phyloP scores from a whole-genome alignment of 176 grass and related monocot genomes.

The Oryza australiensis region DNA sequence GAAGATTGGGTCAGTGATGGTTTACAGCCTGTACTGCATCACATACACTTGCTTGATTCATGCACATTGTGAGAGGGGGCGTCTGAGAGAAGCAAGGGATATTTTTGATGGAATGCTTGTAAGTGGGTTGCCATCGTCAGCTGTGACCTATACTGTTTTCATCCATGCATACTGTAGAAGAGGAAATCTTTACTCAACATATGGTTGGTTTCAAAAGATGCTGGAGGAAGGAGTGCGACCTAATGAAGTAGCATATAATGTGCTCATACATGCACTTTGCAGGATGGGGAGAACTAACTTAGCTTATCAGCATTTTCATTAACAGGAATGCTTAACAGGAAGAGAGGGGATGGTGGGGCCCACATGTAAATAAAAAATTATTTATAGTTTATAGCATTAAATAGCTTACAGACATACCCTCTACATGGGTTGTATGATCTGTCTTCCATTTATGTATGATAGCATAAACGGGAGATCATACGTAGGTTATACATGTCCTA shows the following conservation, averaged over 20 bases:
- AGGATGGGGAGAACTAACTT: constrained; percentile 51
- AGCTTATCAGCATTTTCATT: constrained; percentile 53
- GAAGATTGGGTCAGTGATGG: constrained; percentile 61
- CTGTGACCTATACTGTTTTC: constrained; percentile 61
- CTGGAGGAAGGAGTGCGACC: constrained; percentile 40
- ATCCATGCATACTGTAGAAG: constrained; percentile 55
- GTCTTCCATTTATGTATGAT: no score
- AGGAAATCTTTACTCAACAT: constrained; percentile 51
- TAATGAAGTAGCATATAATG: constrained; percentile 65
- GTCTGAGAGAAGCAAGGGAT: constrained; percentile 56
- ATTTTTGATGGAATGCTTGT: constrained; percentile 57
- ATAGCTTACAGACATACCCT: no score
- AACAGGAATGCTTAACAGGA: no score
- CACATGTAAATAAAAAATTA: no score
- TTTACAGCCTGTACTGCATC: constrained; percentile 54
- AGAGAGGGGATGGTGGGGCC: no score
- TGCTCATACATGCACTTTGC: constrained; percentile 63
- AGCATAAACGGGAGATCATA: no score
- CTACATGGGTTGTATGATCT: no score
- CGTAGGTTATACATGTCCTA: no score
- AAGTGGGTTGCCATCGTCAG: constrained; percentile 45
- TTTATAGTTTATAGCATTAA: no score
- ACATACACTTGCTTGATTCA: constrained; percentile 83
- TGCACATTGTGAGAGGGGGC: constrained; percentile 51
- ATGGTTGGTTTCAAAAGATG: constrained; percentile 60